Base-by-base conservation (phyloP, 139 green algal species). In the Tetradesmus obliquus region DNA sequence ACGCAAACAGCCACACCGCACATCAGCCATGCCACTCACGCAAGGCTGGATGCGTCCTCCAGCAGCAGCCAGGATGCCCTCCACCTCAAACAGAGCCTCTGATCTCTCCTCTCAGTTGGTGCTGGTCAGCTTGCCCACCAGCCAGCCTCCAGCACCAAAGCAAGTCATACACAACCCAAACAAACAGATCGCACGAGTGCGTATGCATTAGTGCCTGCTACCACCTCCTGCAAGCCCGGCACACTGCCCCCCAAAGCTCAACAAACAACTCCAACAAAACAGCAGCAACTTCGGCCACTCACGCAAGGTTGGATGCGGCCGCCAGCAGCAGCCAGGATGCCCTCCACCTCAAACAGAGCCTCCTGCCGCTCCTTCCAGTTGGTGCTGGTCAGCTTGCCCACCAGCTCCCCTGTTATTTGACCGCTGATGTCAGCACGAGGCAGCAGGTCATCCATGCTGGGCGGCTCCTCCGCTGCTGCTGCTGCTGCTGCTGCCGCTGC, bases 301-400 rank as follows among this genome's bases (percentile, higher is more conserved):
- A 88, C 89, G 58, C 93, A 88, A 22, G 95, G 93, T 88, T 95
- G 92, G 84, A 97, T 96, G 62, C 95, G 85, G 80, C 92, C 91
- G 20, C 95, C 94, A 4, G 95, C 94, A 57, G 91, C 92, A 3
- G 92, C 94, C 15, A 98, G 20, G 13, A 98, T 93, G 6, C 91
- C 84, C 89, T 98, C 95, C 51, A 99, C 95, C 10, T 96, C 90
- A 79, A 99, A 97, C 87, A 99, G 83, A 0, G 92, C 97, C 5
- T 94, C 96, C 87, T 99, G 98, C 79, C 98, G 94, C 83, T 98
- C 97, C 93, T 99, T 99, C 98, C 98, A 99, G 86, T 99, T 97
- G 19, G 93, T 85, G 87, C 92, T 95, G 88, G 74, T 74, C 86
- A 98, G 85, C 84, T 91, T 91, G 88, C 76, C 55, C 22, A 97